Evolutionary conservation across 2,329 filamentous ascomycete genomes (phyloP).

Genomic region (Verticillium longisporum): DNA sequence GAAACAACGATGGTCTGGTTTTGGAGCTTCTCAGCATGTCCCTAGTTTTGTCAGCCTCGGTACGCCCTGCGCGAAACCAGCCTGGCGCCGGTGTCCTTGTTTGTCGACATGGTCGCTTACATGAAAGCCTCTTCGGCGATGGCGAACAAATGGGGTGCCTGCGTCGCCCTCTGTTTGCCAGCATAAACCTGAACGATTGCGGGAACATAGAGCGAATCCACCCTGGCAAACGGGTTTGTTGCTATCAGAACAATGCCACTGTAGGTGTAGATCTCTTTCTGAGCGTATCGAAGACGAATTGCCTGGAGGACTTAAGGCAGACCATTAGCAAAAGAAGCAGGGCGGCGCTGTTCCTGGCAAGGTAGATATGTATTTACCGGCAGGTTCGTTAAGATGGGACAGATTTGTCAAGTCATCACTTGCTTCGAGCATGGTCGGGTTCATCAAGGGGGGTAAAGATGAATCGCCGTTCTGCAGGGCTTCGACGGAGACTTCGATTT

Average conservation of each 20-base stretch:
- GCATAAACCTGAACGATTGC: constrained; percentile 99
- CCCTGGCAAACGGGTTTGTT: constrained; percentile 93
- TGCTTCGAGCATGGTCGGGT: constrained; percentile 94
- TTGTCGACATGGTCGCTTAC: constrained; percentile 37
- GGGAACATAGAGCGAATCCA: constrained; percentile 96
- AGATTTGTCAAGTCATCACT: constrained; percentile 97
- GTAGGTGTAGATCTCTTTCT: constrained; percentile 99
- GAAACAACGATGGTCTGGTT: constrained; percentile 99
- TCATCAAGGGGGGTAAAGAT: constrained; percentile 88
- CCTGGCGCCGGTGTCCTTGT: background rate
- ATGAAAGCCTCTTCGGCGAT: constrained; percentile 98
- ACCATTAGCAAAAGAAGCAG: constrained; percentile 1
- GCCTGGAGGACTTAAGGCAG: constrained; percentile 74
- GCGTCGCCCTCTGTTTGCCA: constrained; percentile 90
- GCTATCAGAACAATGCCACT: constrained; percentile 98
- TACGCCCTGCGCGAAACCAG: background rate
- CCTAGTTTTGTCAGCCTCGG: constrained; percentile 42
- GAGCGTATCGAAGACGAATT: constrained; percentile 91
- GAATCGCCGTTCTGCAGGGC: constrained; percentile 72
- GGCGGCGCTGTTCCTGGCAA: background rate
- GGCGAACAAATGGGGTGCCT: constrained; percentile 95
- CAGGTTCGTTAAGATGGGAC: constrained; percentile 96
- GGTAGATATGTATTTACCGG: constrained; percentile 51
- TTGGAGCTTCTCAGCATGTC: constrained; percentile 95
- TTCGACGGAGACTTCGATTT: constrained; percentile 67